Base-by-base conservation (phyloP, 2,329 filamentous ascomycete species). In the Neofusicoccum cordaticola region DNA sequence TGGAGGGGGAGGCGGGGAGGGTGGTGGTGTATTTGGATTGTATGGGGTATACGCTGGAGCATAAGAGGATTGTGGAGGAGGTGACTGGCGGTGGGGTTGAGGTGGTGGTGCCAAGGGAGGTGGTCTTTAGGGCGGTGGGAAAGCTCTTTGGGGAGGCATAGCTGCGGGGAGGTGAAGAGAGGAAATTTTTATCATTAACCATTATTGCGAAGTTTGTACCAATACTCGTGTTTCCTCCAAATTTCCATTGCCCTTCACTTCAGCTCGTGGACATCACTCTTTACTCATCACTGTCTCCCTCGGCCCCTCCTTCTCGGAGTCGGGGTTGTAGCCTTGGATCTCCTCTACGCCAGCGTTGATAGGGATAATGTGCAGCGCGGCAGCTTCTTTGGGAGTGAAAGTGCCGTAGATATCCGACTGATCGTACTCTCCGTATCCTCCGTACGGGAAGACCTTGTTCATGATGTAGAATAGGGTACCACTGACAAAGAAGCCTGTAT, bases 351-450 rank as follows among this genome's bases (percentile, higher is more conserved):
- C 39, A 6, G 12, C 41, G 11, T 41, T 35, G 13, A 19, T 44
- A 3, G 74, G 72, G n/a, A 71, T 64, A n/a, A 81, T 70, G 3
- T 78, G 77, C 39, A 80, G 65, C 57, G 75, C 78, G 4, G 69
- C 73, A 19, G 80, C 80, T 70, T 83, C 81, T 11, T 71, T 69
- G 1, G 71, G 65, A 0, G 80, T 81, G 63, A 83, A 83, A 0
- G 80, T 82, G 19, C 77, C 79, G 62, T 80, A 83, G 12, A 78
- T 57, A 66, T 83, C 81, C 7, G 77, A 68, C 4, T 77, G 71
- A 57, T 84, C 81, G 42, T 77, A 79, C 63, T 80, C 75, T 15
- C 78, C 80, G 69, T 80, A 71, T 8, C 77, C 75, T 1, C 62
- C 45, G 2, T 78, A 71, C 0, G 81, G 80, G 52, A 79, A 83